Base-by-base conservation (phyloP, 1,284 basidiomycete species). In the Malassezia sympodialis region DNA sequence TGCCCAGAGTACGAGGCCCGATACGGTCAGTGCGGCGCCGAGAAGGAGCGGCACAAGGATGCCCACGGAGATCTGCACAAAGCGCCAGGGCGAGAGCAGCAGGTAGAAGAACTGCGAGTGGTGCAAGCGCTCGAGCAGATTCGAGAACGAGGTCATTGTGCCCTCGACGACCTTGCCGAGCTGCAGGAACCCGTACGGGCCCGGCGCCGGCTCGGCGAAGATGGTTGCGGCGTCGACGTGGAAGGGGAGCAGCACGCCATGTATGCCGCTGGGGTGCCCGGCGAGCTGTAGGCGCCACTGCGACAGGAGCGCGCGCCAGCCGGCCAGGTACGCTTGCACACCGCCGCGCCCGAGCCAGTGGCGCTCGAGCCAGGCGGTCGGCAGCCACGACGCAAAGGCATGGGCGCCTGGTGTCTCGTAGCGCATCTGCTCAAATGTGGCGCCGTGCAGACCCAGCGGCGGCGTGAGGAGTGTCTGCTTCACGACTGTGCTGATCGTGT, bases 101-200 rank as follows among this genome's bases (percentile, higher is more conserved):
- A 74, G 48, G 40, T 73, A 74, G 55, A 74, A 66, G 59, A 73
- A 74, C 37, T 74, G 70, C 27, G 72, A 74, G 49, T 74, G 72
- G 46, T 74, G 72, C 28, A 74, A 50, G 14, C 72, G 56, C 50
- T 74, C 72, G n/a, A 72, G 51, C 27, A 74, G 56, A 28, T 74
- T 74, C 24, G 70, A 72, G 56, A 69, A 67, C 14, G 68, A 62
- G 14, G 65, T 57, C n/a, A 67, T 49, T 14, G 59, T 62, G 14
- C 60, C 59, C 50, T 73, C 72, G 40, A 63, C 48, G 14, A 69
- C 39, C 8, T 63, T 23, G 28, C 93, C 93, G 19, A 99, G 79
- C 1, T 89, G 83, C 77, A 89, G 84, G 76, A 96, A 98, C 0
- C 94, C 94, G 75, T 96, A 90, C 3, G 94, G 94, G 2, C 93